Base-by-base conservation (phyloP, 306 rosid genomes). In the Psophocarpus tetragonolobus region DNA sequence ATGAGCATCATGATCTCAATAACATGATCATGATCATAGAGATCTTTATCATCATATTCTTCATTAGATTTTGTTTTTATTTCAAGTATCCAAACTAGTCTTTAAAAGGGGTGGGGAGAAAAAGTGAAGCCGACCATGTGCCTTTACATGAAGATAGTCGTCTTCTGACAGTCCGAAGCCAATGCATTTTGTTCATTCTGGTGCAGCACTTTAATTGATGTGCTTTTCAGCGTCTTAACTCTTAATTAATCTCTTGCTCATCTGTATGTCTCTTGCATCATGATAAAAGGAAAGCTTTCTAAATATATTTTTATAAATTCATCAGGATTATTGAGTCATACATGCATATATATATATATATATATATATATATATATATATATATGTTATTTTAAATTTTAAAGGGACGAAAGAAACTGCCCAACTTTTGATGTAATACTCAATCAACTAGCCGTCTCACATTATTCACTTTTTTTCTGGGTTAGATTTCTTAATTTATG, bases 351-450 rank as follows among this genome's bases (percentile, higher is more conserved):
- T 3, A 29, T 57, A n/a, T 18, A 23, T 8, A 2, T 66, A 44
- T 5, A 41, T 54, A 4, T 33, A 4, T 33, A 33, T 33, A 33
- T 33, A 33, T 42, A 9, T 4, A 36, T 66, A 20, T 21, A 26
- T 9, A 3, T 68, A 48, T 3, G 44, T 57, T 56, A 61, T 60
- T 75, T 36, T 27, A 17, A 75, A 36, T 60, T 47, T 57, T 8
- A 18, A 67, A 38, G 68, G 20, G 62, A 60, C 36, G 78, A 79
- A 78, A 73, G 81, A 79, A 68, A 74, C 78, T 68, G 17, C 6
- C 68, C 77, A 79, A 53, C 85, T 82, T 77, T 64, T 63, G 82
- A 77, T 82, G 79, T 64, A 51, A 78, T 57, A 54, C 67, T 81
- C 71, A 67, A 74, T 47, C 73, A 41, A 24, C 60, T 76, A 48